Evolutionary conservation across 2,329 filamentous ascomycete genomes (phyloP).

Genomic region (Penicillium sp.): DNA sequence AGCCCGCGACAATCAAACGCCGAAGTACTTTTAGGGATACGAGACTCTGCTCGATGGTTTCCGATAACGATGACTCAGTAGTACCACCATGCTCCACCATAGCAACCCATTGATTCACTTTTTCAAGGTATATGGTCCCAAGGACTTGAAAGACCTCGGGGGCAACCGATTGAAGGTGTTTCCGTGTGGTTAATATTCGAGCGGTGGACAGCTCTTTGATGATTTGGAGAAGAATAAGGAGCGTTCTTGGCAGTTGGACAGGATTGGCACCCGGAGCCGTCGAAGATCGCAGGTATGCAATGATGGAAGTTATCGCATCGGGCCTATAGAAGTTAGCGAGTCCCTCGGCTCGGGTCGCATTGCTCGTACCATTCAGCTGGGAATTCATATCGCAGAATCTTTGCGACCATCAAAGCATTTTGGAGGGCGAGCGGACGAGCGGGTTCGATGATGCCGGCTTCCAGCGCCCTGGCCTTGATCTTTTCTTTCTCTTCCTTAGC

Average conservation of each 20-base stretch:
- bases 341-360: not conserved
- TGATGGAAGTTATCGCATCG: slow-evolving; percentile 49
- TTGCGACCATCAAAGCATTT: slow-evolving; percentile 80
- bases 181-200: slow-evolving; percentile 66
- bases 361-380: slow-evolving; percentile 66
- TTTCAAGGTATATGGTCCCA: slow-evolving; percentile 68
- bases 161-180: slow-evolving; percentile 68
- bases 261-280: slow-evolving; percentile 51
- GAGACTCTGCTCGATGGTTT: slow-evolving; percentile 70
- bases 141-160: slow-evolving; percentile 80
- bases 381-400: slow-evolving; percentile 84
- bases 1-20: slow-evolving; percentile 72
- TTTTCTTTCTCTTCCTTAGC: slow-evolving; percentile 64
- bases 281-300: slow-evolving; percentile 58
- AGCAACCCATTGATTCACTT: slow-evolving; percentile 62
- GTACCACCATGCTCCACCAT: slow-evolving; percentile 55
- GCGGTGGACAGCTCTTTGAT: slow-evolving; percentile 87
- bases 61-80: slow-evolving; percentile 54
- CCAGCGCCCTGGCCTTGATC: slow-evolving; percentile 69
- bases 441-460: slow-evolving; percentile 70
- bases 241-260: slow-evolving; percentile 62
- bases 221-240: slow-evolving; percentile 74
- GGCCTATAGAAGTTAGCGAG: slow-evolving; percentile 33
- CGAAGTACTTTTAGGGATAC: slow-evolving; percentile 73
- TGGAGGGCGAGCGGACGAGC: slow-evolving; percentile 73